Conservation (phyloP, 345 rosid species). For the Sisymbrium altissimum region DNA sequence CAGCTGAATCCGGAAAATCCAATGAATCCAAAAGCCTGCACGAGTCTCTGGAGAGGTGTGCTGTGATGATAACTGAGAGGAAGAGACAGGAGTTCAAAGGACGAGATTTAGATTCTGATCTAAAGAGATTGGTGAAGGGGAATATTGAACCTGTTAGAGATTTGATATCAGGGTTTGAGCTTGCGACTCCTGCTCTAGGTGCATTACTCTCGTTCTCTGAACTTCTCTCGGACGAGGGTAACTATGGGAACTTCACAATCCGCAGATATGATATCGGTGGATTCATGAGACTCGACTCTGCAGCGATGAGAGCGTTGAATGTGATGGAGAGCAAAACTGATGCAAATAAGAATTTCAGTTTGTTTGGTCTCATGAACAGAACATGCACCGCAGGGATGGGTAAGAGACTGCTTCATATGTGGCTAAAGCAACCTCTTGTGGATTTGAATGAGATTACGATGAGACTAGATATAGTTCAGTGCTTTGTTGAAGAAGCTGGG, state of each 20-base stretch:
- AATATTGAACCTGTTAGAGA: constrained; percentile 81
- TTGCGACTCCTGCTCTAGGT: constrained; percentile 83
- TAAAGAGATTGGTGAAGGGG: constrained; percentile 81
- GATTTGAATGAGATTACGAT: constrained; percentile 68
- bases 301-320: constrained; percentile 95
- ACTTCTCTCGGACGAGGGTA: constrained; percentile 77
- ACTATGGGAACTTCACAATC: constrained; percentile 72
- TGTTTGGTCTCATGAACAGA: constrained; percentile 97
- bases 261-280: constrained; percentile 58
- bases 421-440: constrained; percentile 93
- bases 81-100: constrained; percentile 82
- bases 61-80: constrained; percentile 87
- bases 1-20: constrained; percentile 60
- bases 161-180: constrained; percentile 75
- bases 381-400: constrained; percentile 99
- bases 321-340: constrained; percentile 93
- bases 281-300: constrained; percentile 89
- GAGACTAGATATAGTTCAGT: constrained; percentile 86
- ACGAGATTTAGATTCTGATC: constrained; percentile 88
- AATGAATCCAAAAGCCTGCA: constrained; percentile 50
- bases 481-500: constrained; percentile 86
- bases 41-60: constrained; percentile 70
- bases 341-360: constrained; percentile 92
- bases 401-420: constrained; percentile 83
- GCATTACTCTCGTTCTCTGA: constrained; percentile 80